Percentiles rank a stretch among this genome's conserved stretches.
Evolutionary conservation across 345 rosid genomes (phyloP).

Genomic region (Raphanus sativus): DNA sequence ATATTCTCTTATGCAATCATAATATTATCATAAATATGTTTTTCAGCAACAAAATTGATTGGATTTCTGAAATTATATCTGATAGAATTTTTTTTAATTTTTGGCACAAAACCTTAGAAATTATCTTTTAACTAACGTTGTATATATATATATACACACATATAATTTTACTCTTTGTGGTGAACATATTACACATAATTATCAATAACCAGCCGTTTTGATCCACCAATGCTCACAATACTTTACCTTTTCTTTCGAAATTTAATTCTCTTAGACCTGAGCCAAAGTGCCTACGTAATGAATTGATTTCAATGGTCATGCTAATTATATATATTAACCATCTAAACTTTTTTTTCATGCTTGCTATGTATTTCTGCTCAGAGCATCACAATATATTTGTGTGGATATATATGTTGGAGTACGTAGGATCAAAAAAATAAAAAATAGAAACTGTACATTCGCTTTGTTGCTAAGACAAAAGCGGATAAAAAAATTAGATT

Average conservation of each 20-base stretch:
- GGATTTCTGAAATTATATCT: no score
- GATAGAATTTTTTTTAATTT: no score
- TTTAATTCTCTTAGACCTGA: not conserved
- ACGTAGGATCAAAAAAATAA: not conserved
- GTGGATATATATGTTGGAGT: not conserved
- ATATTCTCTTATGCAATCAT: no score
- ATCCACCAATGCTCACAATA: not conserved
- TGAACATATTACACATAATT: not conserved
- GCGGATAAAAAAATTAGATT: not conserved
- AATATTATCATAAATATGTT: no score
- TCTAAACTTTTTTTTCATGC: not conserved
- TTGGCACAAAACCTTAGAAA: no score
- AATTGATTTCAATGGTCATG: not conserved
- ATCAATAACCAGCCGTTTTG: not conserved
- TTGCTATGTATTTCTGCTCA: not conserved
- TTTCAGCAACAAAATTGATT: no score
- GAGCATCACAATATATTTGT: not conserved
- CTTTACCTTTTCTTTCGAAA: not conserved
- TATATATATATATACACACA: no score
- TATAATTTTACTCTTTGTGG: not conserved
- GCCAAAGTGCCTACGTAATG: not conserved
- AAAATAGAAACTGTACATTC: slow-evolving; percentile 1
- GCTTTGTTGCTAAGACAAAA: not conserved
- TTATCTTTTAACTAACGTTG: no score
- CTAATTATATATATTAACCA: not conserved